Evolutionary conservation across 2,329 filamentous ascomycete genomes (phyloP).

Genomic region (Hypoxylon sp.): DNA sequence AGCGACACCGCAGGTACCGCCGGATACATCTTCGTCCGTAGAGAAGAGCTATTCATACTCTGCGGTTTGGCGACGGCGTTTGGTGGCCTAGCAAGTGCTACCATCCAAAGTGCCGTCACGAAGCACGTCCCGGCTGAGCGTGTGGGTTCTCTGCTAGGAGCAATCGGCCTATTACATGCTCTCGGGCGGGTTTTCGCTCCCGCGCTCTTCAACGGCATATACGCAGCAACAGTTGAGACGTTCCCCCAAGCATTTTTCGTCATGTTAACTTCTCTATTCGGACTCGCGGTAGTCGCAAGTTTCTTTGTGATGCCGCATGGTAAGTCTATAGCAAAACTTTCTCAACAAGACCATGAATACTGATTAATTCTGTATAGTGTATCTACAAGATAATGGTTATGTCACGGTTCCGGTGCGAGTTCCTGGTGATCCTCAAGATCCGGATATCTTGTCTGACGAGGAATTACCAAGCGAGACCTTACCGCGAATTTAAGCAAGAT

Average conservation of each 20-base stretch:
- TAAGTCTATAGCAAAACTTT: conserved; percentile 63
- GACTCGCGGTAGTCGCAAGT: conserved; percentile 74
- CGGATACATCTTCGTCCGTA: conserved; percentile 79
- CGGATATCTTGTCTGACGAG: conserved; percentile 37
- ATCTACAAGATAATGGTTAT: conserved; percentile 50
- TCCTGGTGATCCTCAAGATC: conserved; percentile 27
- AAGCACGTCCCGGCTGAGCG: conserved; percentile 90
- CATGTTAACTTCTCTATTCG: conserved; percentile 77
- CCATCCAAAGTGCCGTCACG: conserved; percentile 85
- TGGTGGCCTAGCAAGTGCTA: conserved; percentile 88
- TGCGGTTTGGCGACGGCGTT: conserved; percentile 81
- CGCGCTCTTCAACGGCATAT: conserved; percentile 87
- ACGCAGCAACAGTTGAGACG: conserved; percentile 81
- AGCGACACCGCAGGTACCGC: conserved; percentile 83
- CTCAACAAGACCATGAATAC: neutral
- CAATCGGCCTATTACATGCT: conserved; percentile 87
- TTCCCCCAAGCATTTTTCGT: conserved; percentile 90
- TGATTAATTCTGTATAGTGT: conserved; percentile 44
- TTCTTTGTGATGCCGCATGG: conserved; percentile 81
- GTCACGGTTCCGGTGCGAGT: conserved; percentile 44
- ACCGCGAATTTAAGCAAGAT: conserved; percentile 37
- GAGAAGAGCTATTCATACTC: conserved; percentile 75
- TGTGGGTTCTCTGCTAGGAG: conserved; percentile 90
- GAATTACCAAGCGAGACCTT: conserved; percentile 45
- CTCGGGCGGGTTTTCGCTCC: conserved; percentile 84